These are phyloP conservation scores for Bolboschoenoplectus hybrid DNA, from an alignment of 202 grass and related monocot species.

Conservation along the genomic window DNA sequence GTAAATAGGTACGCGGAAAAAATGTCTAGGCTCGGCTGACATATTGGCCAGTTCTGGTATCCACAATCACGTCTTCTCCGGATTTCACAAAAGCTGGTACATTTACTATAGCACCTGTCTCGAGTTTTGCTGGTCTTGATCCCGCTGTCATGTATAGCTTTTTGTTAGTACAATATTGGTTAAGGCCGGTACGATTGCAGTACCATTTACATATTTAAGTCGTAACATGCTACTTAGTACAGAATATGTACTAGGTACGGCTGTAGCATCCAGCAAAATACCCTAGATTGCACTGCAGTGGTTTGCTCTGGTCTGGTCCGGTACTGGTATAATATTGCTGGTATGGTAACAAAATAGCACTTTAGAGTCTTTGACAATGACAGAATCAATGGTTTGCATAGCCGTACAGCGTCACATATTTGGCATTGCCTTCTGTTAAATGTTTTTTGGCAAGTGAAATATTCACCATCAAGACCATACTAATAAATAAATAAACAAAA, in stretches of 20 bases:
- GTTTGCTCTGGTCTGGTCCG: background rate
- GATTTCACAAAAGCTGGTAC: constrained; percentile 79
- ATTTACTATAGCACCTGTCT: constrained; percentile 81
- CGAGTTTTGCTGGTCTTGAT: constrained; percentile 79
- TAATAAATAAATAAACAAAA: constrained; percentile 17
- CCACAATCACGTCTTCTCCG: constrained; percentile 68
- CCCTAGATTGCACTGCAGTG: background rate
- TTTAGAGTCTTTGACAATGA: background rate
- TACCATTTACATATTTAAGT: background rate
- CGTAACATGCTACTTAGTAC: background rate
- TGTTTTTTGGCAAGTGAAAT: background rate
- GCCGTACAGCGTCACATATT: background rate
- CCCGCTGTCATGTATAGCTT: constrained; percentile 54
- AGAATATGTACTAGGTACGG: background rate
- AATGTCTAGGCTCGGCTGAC: constrained; percentile 72
- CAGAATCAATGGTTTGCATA: background rate
- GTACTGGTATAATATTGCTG: constrained; percentile 2
- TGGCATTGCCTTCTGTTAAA: background rate
- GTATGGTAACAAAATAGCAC: background rate
- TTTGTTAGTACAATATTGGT: constrained; percentile 7
- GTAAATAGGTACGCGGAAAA: constrained; percentile 15
- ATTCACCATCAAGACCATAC: background rate
- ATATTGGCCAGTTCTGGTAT: constrained; percentile 92
- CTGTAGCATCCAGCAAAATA: constrained; percentile 8
- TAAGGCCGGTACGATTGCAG: background rate